Evolutionary conservation across 2,329 filamentous ascomycete species (phyloP).

Genomic region (Penicillium sp.): DNA sequence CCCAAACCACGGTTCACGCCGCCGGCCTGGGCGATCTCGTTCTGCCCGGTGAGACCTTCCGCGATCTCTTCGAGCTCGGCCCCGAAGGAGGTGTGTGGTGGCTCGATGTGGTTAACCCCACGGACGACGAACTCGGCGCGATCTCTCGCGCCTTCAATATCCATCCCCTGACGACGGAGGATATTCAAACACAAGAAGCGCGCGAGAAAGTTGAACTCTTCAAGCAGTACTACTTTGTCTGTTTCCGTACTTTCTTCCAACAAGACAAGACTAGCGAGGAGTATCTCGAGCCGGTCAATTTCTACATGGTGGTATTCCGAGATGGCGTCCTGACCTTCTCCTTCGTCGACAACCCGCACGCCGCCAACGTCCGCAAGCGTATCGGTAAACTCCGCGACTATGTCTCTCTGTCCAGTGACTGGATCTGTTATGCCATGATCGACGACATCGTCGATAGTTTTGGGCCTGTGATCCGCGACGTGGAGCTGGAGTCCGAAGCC

Average conservation of each 20-base stretch:
- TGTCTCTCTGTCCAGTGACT: slow-evolving; percentile 90
- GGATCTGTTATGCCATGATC: slow-evolving; percentile 98
- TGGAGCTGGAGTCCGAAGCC: slow-evolving; percentile 84
- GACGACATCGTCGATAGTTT: slow-evolving; percentile 98
- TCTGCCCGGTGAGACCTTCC: slow-evolving; percentile 84
- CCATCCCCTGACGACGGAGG: slow-evolving; percentile 92
- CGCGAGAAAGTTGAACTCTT: slow-evolving; percentile 99
- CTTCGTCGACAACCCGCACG: slow-evolving; percentile 84
- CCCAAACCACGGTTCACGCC: slow-evolving; percentile 90
- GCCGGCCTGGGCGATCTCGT: slow-evolving; percentile 85
- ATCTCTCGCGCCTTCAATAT: slow-evolving; percentile 95
- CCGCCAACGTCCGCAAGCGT: slow-evolving; percentile 83
- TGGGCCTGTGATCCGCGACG: slow-evolving; percentile 81
- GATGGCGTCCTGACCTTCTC: slow-evolving; percentile 95
- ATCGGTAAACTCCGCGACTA: slow-evolving; percentile 94
- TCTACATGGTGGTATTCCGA: slow-evolving; percentile 95
- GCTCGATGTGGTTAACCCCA: slow-evolving; percentile 91
- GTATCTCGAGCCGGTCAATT: slow-evolving; percentile 91
- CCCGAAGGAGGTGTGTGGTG: slow-evolving; percentile 89
- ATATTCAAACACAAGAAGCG: slow-evolving; percentile 92
- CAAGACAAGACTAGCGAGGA: slow-evolving; percentile 75
- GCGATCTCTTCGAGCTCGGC: slow-evolving; percentile 77
- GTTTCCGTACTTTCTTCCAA: slow-evolving; percentile 90
- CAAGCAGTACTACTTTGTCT: slow-evolving; percentile 96
- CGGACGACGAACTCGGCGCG: slow-evolving; percentile 81